These are phyloP conservation scores for Haplosporangium sp. DNA, from an alignment of 371 early-diverging fungal species.

Conservation along the genomic window DNA sequence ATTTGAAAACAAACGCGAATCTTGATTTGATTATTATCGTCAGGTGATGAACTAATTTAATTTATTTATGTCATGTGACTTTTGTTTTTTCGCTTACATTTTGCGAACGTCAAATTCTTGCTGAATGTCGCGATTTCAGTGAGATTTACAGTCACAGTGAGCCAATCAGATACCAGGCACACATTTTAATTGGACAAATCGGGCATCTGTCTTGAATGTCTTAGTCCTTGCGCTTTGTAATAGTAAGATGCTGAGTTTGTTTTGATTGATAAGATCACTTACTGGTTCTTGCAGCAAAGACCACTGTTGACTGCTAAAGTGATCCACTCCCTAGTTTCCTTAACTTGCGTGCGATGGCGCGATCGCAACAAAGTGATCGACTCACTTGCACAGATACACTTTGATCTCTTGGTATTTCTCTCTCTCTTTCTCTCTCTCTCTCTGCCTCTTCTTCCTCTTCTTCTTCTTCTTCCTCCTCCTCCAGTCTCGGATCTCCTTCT, in stretches of 20 bases:
- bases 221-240: conserved; percentile 4
- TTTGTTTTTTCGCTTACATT: no score
- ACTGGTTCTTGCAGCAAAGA: neutral
- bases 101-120: conserved; percentile 1
- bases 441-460: conserved; percentile 8
- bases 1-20: no score
- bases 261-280: neutral
- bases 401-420: neutral
- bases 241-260: conserved; percentile 1
- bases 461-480: conserved; percentile 2
- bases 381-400: neutral
- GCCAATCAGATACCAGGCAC: conserved; percentile 3
- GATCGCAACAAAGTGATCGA: conserved; percentile 12
- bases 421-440: neutral
- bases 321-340: neutral
- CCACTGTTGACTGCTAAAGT: neutral
- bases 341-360: conserved; percentile 28
- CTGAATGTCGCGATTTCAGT: conserved; percentile 3
- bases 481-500: neutral
- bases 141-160: conserved; percentile 7
- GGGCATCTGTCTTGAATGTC: conserved; percentile 1
- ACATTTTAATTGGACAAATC: neutral
- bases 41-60: neutral
- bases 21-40: no score
- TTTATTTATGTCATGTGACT: neutral